Conservation (phyloP, 1,284 basidiomycete species). For the Veloboletus limbatus region DNA sequence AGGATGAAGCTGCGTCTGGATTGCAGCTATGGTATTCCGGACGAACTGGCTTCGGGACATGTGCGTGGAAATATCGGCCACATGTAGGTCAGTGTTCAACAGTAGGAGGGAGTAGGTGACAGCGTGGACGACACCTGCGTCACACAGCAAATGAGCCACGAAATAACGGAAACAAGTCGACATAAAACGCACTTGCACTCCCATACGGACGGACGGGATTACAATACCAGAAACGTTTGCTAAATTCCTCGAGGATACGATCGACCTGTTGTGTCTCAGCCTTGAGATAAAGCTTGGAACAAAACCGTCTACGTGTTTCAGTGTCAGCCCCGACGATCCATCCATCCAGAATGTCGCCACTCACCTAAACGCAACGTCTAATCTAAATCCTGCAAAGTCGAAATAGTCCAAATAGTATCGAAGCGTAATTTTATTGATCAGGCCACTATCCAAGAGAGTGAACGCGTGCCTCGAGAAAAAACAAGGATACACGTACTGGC, state of each 20-base stretch:
- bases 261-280: constrained; percentile 98
- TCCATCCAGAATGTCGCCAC: constrained; percentile 15
- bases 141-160: constrained; percentile 7
- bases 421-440: constrained; percentile 74
- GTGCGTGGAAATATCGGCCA: constrained; percentile 83
- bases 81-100: constrained; percentile 96
- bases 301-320: constrained; percentile 60
- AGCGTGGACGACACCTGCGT: constrained; percentile 83
- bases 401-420: constrained; percentile 85
- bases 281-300: constrained; percentile 89
- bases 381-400: constrained; percentile 78
- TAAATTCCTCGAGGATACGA: constrained; percentile 91
- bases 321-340: constrained; percentile 14
- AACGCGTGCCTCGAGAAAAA: neutral
- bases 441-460: constrained; percentile 48
- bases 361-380: constrained; percentile 90
- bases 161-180: constrained; percentile 7
- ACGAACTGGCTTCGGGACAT: constrained; percentile 97
- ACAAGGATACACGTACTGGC: constrained; percentile 57
- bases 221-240: constrained; percentile 85
- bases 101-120: constrained; percentile 91
- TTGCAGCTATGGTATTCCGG: constrained; percentile 84
- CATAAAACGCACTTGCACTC: constrained; percentile 63
- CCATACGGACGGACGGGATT: constrained; percentile 82
- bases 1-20: constrained; percentile 72